phyloP scores from a whole-genome alignment of 2,329 filamentous ascomycete genomes.

The Cladosporium sp. region DNA sequence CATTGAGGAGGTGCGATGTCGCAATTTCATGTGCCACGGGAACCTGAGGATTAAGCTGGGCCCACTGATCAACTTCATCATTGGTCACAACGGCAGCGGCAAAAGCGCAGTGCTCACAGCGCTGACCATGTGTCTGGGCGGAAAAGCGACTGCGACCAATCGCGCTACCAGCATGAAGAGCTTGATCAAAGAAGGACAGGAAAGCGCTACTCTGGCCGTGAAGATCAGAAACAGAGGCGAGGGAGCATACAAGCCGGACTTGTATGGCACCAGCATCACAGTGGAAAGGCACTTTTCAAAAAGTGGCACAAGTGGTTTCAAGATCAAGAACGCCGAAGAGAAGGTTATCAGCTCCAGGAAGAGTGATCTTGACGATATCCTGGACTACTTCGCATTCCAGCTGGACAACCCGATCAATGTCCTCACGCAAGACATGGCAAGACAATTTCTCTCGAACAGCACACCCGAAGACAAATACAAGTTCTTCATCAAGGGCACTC shows the following conservation, averaged over 20 bases:
- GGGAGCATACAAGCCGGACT: conserved; percentile 75
- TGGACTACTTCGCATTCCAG: conserved; percentile 88
- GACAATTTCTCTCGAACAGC: conserved; percentile 86
- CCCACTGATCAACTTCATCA: conserved; percentile 94
- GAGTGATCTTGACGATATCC: conserved; percentile 83
- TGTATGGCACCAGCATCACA: conserved; percentile 79
- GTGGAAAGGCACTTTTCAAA: conserved; percentile 87
- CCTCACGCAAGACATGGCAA: conserved; percentile 88
- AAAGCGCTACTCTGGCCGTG: conserved; percentile 70
- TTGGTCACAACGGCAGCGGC: conserved; percentile 94
- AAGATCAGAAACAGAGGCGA: conserved; percentile 86
- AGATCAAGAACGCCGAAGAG: conserved; percentile 70
- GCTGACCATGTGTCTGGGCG: conserved; percentile 88
- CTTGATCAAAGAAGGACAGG: conserved; percentile 84
- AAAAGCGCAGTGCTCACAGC: conserved; percentile 95
- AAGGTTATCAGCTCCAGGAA: conserved; percentile 77
- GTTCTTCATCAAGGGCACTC: conserved; percentile 91
- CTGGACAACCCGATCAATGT: conserved; percentile 97
- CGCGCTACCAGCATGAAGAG: conserved; percentile 83
- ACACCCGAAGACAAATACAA: conserved; percentile 84
- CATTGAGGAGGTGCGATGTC: conserved; percentile 78
- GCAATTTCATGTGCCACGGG: conserved; percentile 95
- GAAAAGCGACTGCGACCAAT: conserved; percentile 88
- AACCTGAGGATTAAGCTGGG: conserved; percentile 80
- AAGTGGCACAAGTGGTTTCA: conserved; percentile 74